Base-by-base conservation (phyloP, 2,329 filamentous ascomycete genomes). In the Penicillium hesseltinei region DNA sequence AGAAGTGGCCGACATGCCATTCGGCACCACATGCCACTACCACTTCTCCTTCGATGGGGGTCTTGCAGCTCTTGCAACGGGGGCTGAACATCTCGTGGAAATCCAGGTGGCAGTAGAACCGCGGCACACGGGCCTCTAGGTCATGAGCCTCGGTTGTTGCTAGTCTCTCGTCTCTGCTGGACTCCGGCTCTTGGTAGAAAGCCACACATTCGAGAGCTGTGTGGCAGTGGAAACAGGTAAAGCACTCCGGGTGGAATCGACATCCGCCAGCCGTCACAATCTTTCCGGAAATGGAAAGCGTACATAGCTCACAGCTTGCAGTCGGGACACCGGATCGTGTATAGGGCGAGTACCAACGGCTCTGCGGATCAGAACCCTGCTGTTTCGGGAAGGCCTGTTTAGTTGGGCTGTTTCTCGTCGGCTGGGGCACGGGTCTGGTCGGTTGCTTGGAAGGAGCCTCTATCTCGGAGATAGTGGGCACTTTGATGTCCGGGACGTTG, bases 41-140 rank as follows among this genome's bases (percentile, higher is more conserved):
- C 65, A 97, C 91, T 75, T 97, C 92, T 42, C 92, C 92, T 65
- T 97, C 87, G 69, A 99, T 99, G 4, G 94, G 93, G 8, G 94
- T 99, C 73, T 89, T 92, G 83, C 94, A 99, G 73, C 90, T 92
- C 77, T 94, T 94, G 82, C 94, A 99, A 42, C 91, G 87, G 5
- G 94, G 94, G 33, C 90, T 92, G 75, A 91, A 99, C 53, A 89
- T 80, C 76, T 99, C 94, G 75, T 99, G 94, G 84, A 92, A 99
- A 79, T 99, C 94, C n/a, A 99, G 84, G 72, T 97, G 93, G 76
- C 94, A 99, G 78, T 90, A 99, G 82, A 97, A 97, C 11, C 93
- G 87, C 45, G 91, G 77, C 11, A 85, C 81, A 38, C 84, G 82
- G 71, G 71, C 84, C 2, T 86, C 85, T 50, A 82, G 78, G 58